A percentile compares a stretch with the other conserved stretches of the same genome.
Conservation (phyloP, 139 green algal genomes). For the Microglena sp. region DNA sequence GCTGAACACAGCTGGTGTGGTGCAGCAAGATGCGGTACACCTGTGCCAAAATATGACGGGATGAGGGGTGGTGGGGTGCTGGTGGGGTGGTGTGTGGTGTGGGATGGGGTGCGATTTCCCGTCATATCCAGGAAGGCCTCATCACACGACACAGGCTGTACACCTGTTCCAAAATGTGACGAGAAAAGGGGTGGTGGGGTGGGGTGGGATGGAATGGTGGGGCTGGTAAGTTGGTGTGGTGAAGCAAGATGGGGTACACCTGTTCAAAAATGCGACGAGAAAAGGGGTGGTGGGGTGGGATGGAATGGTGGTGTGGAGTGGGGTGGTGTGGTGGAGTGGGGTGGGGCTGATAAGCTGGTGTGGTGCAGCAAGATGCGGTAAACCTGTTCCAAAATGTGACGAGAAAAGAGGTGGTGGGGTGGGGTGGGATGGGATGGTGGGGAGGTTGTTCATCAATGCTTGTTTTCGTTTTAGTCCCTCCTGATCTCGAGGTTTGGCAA, state of each 20-base stretch:
- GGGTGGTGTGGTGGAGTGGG: too few species aligned
- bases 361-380: slow-evolving; percentile 72
- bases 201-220: too few species aligned
- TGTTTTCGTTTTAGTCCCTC: too few species aligned
- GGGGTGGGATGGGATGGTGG: too few species aligned
- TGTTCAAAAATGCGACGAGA: too few species aligned
- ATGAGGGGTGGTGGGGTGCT: neutral
- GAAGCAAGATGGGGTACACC: too few species aligned
- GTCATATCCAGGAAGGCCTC: slow-evolving; percentile 93
- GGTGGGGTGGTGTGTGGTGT: neutral
- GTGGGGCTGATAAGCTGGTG: too few species aligned
- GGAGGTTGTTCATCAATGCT: too few species aligned
- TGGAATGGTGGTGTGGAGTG: too few species aligned
- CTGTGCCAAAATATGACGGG: slow-evolving; percentile 21
- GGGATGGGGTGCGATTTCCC: slow-evolving; percentile 15
- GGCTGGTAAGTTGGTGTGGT: too few species aligned
- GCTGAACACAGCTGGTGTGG: slow-evolving; percentile 60
- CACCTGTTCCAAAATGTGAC: slow-evolving; percentile 29
- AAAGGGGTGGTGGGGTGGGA: too few species aligned
- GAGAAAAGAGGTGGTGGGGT: neutral
- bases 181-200: neutral
- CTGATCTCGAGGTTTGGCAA: too few species aligned
- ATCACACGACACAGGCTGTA: slow-evolving; percentile 87
- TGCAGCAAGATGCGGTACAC: slow-evolving; percentile 78
- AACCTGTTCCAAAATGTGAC: slow-evolving; percentile 38